Evolutionary conservation across 2,329 filamentous ascomycete species (phyloP).

Genomic region (Penicillium fuscoglaucum): DNA sequence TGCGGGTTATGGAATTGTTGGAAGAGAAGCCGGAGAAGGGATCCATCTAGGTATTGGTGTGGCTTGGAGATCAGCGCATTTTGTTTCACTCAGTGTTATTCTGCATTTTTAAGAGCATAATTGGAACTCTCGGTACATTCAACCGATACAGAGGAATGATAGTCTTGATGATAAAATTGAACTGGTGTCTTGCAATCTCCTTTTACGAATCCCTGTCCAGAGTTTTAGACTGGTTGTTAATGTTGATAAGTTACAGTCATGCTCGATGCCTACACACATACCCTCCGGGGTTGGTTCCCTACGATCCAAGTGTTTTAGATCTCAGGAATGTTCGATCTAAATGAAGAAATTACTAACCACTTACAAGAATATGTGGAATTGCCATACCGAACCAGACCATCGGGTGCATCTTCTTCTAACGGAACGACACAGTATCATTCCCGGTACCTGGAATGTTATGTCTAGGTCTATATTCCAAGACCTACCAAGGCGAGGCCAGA

Average conservation of each 20-base stretch:
- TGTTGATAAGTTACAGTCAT: neutral
- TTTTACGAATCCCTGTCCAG: neutral
- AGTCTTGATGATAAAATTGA: neutral
- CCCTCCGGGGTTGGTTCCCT: neutral
- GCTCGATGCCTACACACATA: neutral
- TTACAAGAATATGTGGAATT: neutral
- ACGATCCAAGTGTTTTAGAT: neutral
- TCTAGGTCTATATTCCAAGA: neutral
- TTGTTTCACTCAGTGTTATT: neutral
- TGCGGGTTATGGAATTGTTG: slow-evolving; percentile 15
- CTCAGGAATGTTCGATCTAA: neutral
- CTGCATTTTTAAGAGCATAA: neutral
- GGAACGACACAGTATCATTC: neutral
- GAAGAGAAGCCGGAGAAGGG: slow-evolving; percentile 2
- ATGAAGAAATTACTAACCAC: neutral
- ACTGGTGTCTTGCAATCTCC: neutral
- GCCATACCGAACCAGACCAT: neutral
- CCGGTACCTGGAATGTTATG: slow-evolving; percentile 5
- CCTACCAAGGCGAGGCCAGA: neutral
- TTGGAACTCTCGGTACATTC: neutral
- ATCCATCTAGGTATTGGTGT: neutral
- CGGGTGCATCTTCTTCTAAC: neutral
- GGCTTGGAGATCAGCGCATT: neutral
- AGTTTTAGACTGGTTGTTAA: neutral
- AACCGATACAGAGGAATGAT: neutral